These are phyloP conservation scores for Saksenaea oblongispora DNA, from an alignment of 371 early-diverging fungal genomes.

Conservation along the genomic window DNA sequence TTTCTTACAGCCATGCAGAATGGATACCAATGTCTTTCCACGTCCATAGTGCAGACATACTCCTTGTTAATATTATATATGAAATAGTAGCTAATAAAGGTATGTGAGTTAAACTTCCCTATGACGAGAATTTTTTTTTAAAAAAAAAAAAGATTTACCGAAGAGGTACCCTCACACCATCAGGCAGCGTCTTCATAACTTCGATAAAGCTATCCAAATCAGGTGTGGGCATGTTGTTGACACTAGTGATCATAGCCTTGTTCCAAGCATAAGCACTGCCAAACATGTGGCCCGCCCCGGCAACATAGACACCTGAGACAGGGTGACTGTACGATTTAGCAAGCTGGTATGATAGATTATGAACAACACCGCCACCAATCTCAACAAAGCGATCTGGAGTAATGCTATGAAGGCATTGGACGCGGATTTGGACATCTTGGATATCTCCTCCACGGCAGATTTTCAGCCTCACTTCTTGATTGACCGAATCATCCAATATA, in stretches of 20 bases:
- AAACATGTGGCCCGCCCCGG: conserved; percentile 73
- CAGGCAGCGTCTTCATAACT: conserved; percentile 70
- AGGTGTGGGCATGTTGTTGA: conserved; percentile 76
- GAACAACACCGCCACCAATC: conserved; percentile 83
- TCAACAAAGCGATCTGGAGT: conserved; percentile 78
- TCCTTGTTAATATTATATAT: conserved; percentile 71
- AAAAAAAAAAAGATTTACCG: conserved; percentile 31
- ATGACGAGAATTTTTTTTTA: not conserved
- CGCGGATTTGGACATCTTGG: conserved; percentile 47
- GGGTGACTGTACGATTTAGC: conserved; percentile 76
- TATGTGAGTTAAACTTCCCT: too few relatives aligned
- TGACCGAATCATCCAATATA: conserved; percentile 71
- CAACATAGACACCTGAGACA: conserved; percentile 80
- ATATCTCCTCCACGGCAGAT: conserved; percentile 73
- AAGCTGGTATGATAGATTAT: conserved; percentile 83
- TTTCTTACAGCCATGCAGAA: conserved; percentile 77
- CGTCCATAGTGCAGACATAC: conserved; percentile 75
- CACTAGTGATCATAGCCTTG: conserved; percentile 62
- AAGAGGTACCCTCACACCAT: conserved; percentile 82
- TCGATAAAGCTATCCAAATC: conserved; percentile 76
- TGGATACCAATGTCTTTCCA: conserved; percentile 83
- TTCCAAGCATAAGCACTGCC: conserved; percentile 66
- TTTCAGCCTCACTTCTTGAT: conserved; percentile 52
- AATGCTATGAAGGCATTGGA: conserved; percentile 80
- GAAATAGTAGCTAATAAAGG: conserved; percentile 55